Base-by-base conservation (phyloP, 345 rosid genomes). In the Bruguiera parviflora region DNA sequence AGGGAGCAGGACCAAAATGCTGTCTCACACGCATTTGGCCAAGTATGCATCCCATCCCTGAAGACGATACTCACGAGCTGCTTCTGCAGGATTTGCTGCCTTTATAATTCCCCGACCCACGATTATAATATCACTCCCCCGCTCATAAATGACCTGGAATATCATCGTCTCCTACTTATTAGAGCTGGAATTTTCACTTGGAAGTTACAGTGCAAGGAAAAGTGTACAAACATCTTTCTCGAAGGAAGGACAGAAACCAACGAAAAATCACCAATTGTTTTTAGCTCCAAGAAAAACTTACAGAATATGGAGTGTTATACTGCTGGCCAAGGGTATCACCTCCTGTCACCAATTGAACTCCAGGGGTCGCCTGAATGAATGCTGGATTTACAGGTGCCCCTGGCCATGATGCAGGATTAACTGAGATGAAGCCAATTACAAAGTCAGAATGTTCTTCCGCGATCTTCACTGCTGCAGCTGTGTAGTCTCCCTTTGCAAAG, bases 101-200 rank as follows among this genome's bases (percentile, higher is more conserved):
- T 85, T 95, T 49, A 90, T 90, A 75, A 92, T 95, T 76, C 99
- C 97, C 5, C 97, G 87, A n/a, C 99, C 99, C 15, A 95, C 96
- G 7, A 95, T 95, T 62, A 95, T 90, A 22, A 95, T 90, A 77
- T 95, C 99, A 25, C 98, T 95, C 32, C 96, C 97, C 69, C 98
- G 80, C 75, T 92, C 96, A 47, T 73, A 73, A 57, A 95, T 88
- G 58, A 90, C 99, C 99, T 86, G 77, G 28, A 81, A 43, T 46
- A 75, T 27, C 43, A 59, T 32, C 4, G 13, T 47, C 61, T 5
- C 37, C 21, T 24, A 11, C 35, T 56, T 21, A 22, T 51, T 35
- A 27, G n/a, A 64, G 25, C 33, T 15, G 3, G 31, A 32, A 37
- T 19, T 63, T 64, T 31, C 49, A 5, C 8, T 27, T 15, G 19